Conservation (phyloP, 768 basidiomycete genomes). For the Suillus subalutaceus region DNA sequence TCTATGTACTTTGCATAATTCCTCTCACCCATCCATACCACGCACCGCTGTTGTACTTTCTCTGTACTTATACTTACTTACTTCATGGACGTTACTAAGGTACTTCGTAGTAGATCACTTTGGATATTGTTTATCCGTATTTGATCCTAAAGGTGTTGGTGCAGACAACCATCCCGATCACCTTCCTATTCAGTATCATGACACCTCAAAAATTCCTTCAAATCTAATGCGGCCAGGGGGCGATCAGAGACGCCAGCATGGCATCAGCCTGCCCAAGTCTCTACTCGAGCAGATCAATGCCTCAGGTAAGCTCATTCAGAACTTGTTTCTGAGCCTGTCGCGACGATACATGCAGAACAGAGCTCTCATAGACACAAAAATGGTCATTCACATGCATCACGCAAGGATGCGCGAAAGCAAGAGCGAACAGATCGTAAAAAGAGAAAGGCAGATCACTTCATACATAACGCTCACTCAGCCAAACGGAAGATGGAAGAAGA, state of each 20-base stretch:
- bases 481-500: constrained; percentile 47
- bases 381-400: constrained; percentile 33
- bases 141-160: constrained; percentile 6
- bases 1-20: constrained; percentile 1
- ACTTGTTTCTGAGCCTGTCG: not conserved
- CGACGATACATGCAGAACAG: constrained; percentile 12
- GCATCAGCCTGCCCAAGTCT: constrained; percentile 31
- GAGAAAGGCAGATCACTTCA: constrained; percentile 64
- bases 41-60: constrained; percentile 12
- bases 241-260: constrained; percentile 16
- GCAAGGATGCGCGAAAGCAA: constrained; percentile 69
- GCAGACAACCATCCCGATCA: constrained; percentile 1
- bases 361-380: constrained; percentile 11
- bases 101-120: constrained; percentile 2
- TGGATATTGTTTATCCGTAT: constrained; percentile 12
- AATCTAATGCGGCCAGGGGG: constrained; percentile 16
- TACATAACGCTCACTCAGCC: constrained; percentile 20
- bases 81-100: constrained; percentile 16
- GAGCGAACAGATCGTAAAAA: constrained; percentile 61
- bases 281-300: constrained; percentile 29
- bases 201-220: constrained; percentile 1
- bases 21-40: not conserved
- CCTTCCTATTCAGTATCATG: not conserved
- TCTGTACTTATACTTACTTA: constrained; percentile 22
- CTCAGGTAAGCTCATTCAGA: constrained; percentile 14